Evolutionary conservation across 306 rosid genomes (phyloP).

Genomic region (Comarum palustre): DNA sequence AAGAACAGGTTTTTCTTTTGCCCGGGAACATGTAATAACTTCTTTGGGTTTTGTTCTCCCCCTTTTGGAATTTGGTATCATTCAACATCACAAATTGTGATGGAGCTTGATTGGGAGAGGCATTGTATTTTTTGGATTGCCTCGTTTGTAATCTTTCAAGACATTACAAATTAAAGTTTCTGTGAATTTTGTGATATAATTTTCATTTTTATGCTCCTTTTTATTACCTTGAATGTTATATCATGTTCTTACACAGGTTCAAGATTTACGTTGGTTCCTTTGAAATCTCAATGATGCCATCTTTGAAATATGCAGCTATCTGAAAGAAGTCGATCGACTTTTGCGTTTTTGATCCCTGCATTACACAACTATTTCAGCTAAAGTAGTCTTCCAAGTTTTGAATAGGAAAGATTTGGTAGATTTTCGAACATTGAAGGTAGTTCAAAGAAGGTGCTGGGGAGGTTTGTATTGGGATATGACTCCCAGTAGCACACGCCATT

Average conservation of each 20-base stretch:
- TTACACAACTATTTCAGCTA: not conserved
- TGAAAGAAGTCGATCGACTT: too few species aligned
- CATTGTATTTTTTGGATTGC: conserved; percentile 24
- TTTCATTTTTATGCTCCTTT: not conserved
- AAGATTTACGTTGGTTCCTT: not conserved
- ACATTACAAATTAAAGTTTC: not conserved
- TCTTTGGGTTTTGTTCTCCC: conserved; percentile 13
- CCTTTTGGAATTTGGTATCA: conserved; percentile 27
- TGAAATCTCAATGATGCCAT: too few species aligned
- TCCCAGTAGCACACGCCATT: conserved; percentile 27
- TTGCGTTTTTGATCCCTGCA: not conserved
- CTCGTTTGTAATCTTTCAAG: conserved; percentile 8
- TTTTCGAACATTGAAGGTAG: conserved; percentile 35
- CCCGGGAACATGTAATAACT: conserved; percentile 38
- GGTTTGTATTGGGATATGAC: conserved; percentile 48
- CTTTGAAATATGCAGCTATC: too few species aligned
- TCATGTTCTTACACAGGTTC: not conserved
- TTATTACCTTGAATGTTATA: not conserved
- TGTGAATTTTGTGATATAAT: not conserved
- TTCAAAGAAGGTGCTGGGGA: conserved; percentile 49
- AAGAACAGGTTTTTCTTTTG: conserved; percentile 22
- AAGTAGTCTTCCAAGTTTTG: not conserved
- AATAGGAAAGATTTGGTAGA: not conserved
- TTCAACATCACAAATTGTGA: conserved; percentile 34
- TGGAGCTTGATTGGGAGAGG: conserved; percentile 27